These are phyloP conservation scores for Ogataea haglerorum DNA, from an alignment of 805 yeast species.

Conservation along the genomic window DNA sequence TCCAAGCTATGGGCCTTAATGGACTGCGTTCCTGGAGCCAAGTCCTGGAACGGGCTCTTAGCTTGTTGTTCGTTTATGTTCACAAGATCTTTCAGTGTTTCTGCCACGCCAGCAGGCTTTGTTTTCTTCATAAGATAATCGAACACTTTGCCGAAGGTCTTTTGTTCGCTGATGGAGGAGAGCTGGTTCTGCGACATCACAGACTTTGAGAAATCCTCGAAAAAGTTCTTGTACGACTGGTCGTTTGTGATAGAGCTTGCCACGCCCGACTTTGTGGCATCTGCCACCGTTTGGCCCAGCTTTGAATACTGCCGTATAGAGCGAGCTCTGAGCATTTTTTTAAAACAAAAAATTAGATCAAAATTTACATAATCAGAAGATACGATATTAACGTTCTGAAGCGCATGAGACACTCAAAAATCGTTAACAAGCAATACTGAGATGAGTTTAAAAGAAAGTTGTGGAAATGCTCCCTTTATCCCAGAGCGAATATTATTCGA, in stretches of 20 bases:
- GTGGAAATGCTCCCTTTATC: background rate
- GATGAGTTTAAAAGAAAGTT: background rate
- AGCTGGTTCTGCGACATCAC: slow-evolving; percentile 17
- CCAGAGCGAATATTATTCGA: background rate
- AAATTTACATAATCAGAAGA: no score
- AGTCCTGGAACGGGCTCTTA: background rate
- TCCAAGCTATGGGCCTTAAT: slow-evolving; percentile 4
- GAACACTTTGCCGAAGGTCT: slow-evolving; percentile 31
- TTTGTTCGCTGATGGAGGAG: slow-evolving; percentile 32
- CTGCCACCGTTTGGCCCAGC: slow-evolving; percentile 6
- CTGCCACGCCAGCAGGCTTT: slow-evolving; percentile 24
- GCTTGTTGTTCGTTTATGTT: slow-evolving; percentile 12
- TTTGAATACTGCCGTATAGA: slow-evolving; percentile 4
- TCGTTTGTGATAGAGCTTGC: slow-evolving; percentile 15
- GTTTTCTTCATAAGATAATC: slow-evolving; percentile 26
- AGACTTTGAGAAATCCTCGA: slow-evolving; percentile 26
- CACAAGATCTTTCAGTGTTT: slow-evolving; percentile 26
- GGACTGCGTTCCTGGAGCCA: slow-evolving; percentile 3
- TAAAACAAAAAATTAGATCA: no score
- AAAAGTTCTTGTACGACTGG: slow-evolving; percentile 25
- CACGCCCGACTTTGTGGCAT: slow-evolving; percentile 5
- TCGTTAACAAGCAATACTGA: background rate
- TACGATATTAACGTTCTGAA: no score
- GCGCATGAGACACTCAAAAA: background rate
- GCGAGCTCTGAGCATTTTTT: slow-evolving; percentile 2